Percentiles rank a stretch among this genome's conserved stretches.
Conservation (phyloP, 1,284 basidiomycete genomes). For the Kwoniella shivajii region DNA sequence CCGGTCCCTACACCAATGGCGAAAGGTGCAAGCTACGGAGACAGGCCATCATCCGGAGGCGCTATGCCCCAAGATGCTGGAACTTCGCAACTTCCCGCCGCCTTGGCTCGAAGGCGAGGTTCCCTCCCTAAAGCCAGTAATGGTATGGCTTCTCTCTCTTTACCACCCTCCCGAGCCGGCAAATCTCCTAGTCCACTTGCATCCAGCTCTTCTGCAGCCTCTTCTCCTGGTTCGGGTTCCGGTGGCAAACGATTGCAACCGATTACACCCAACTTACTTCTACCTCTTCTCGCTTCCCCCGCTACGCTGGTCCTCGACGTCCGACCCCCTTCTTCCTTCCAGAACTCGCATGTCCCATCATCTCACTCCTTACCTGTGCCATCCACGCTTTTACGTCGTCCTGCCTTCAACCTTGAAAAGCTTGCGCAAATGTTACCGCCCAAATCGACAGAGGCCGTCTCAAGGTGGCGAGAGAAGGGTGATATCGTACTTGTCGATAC, state of each 20-base stretch:
- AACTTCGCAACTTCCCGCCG: constrained; percentile 17
- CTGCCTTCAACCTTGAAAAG: constrained; percentile 73
- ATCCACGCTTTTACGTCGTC: constrained; percentile 88
- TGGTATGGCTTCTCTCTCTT: neutral
- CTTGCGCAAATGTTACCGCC: constrained; percentile 75
- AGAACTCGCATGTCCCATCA: constrained; percentile 64
- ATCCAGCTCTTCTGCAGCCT: constrained; percentile 14
- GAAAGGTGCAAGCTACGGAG: constrained; percentile 3
- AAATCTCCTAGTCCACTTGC: constrained; percentile 25
- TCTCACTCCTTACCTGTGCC: constrained; percentile 91
- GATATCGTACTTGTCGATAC: constrained; percentile 79
- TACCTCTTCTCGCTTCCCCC: constrained; percentile 17
- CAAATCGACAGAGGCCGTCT: constrained; percentile 58
- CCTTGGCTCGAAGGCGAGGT: constrained; percentile 22
- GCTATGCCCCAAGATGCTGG: neutral
- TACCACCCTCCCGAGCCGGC: constrained; percentile 5
- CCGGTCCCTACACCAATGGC: constrained; percentile 4
- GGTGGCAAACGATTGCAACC: constrained; percentile 23
- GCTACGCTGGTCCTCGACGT: constrained; percentile 75
- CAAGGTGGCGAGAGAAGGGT: constrained; percentile 62
- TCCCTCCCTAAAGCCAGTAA: constrained; percentile 26
- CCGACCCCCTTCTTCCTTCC: constrained; percentile 74
- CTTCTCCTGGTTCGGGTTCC: constrained; percentile 10
- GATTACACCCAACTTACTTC: constrained; percentile 22
- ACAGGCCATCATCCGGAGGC: neutral